Base-by-base conservation (phyloP, 2,329 filamentous ascomycete species). In the Xylaria sp. region DNA sequence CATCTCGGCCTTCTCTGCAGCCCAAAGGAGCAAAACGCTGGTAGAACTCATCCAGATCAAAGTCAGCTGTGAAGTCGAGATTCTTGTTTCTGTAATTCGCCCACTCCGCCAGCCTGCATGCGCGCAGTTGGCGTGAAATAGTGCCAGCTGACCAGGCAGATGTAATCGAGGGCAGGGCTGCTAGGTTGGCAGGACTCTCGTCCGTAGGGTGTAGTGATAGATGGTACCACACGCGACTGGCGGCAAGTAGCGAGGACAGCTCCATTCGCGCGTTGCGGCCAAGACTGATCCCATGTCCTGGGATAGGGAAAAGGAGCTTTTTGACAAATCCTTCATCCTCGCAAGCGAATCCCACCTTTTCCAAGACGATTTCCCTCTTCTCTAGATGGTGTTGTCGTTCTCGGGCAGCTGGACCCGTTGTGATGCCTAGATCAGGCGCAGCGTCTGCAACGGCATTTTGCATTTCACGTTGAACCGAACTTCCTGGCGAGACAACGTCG, bases 101-200 rank as follows among this genome's bases (percentile, higher is more conserved):
- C 96, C 96, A 99, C 79, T 99, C 96, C 0, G 96, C 92, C 17
- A 99, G 84, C 75, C 96, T 89, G 95, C 96, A 99, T 2, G 94
- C 89, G 20, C 96, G 92, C 20, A 99, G 87, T 80, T 99, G 96
- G 66, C 94, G 91, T 2, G 96, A 99, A 0, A 99, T 92, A 1
- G 92, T 90, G 28, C 93, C 94, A 0, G 96, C 96, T 58, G 95
- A 97, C 96, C 96, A 99, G 0, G 92, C 89, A 1, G 93, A 92
- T n/a, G 89, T 92, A 42, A 90, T 86, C 0, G 92, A 88, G 0
- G 90, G 87, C 26, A 93, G 83, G 23, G 89, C 87, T n/a, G 92
- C 91, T 26, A 97, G 82, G 66, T 87, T 90, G 7, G 90, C 88
- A 0, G 94, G 94, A 0, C 88, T 85, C 56, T 97, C 93, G 73